Base-by-base conservation (phyloP, 2,329 filamentous ascomycete genomes). In the Dryadomyces sulphureus region DNA sequence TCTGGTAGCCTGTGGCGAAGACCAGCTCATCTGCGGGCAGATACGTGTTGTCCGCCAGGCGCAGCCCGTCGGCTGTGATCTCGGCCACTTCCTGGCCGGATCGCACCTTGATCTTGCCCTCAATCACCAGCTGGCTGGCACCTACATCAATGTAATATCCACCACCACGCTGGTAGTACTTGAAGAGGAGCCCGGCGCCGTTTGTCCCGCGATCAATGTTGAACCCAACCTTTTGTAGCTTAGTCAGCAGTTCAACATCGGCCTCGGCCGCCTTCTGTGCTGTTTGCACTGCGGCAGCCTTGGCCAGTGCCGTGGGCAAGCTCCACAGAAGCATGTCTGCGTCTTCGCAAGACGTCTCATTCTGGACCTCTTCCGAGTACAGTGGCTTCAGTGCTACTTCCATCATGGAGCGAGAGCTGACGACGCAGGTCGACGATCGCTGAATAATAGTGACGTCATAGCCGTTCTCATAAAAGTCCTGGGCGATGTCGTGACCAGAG, bases 141-240 rank as follows among this genome's bases (percentile, higher is more conserved):
- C 73, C 73, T 11, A 75, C 69, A 50, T 77, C 73, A 48, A 77
- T 71, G 54, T 77, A 77, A 56, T 77, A 77, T 5, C 75, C 73
- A 1, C 75, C 75, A 8, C 76, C 75, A 5, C 73, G 69, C 53
- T 76, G 71, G 46, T 76, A 65, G 55, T 80, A 81, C 55, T 79
- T 80, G 27, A 69, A 62, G 46, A 70, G 65, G 1, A 80, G 60
- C 0, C 77, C 77, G 1, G 66, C 59, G 5, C 66, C 65, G 54
- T 75, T 67, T 1, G 73, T 69, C 0, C 77, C 77, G 19, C 58
- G 61, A 53, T 81, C 75, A 2, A 75, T 59, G 45, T 67, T 65
- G 62, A 81, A 81, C 0, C 77, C 77, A 1, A 65, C 74, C 36
- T 66, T 68, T 39, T 63, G 58, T 0, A 82, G 62, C 0, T 70